Evolutionary conservation across 352 stramenopile species (phyloP), one percentile per base, ranked within the genome.

Genomic region (Albugo laibachii): DNA sequence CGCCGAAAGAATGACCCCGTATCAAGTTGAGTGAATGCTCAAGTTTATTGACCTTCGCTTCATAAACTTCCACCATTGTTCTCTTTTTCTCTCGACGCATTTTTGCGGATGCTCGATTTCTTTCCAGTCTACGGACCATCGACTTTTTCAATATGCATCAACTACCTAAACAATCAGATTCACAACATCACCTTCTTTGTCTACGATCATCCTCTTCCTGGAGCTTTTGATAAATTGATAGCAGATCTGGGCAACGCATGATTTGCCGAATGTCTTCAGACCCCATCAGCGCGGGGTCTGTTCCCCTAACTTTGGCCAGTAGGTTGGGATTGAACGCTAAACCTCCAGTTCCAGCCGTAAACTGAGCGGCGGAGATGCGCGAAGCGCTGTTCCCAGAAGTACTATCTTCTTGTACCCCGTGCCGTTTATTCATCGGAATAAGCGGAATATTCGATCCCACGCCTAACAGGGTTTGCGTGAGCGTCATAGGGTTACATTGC

Each of bases 61-160:
- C 78, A 52, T 87, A 92, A 16, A 74, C 88, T 52, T 92, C 78
- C 16, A 92, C 76, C 66, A 92, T 83, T 10, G 65, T 68, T 45
- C 87, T 88, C 60, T 92, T 92, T 59, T 91, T 91, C 46, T 88
- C 74, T 2, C 78, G 78, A 35, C 78, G 73, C 42, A 91, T 69
- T 45, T 74, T 63, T 13, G 78, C 78, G 3, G 78, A 88, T 14
- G 77, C 74, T 19, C 78, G 71, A 55, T 88, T 88, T 40, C 77
- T 70, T 36, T 88, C 78, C 21, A 92, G 53, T 10, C 62, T 64
- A 15, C 36, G 12, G 10, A 13, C 10, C 2, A 31, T 13, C 15
- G 1, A 18, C 19, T 31, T 36, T 31, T 14, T 19, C 2, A 36
- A 1, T 12, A 13, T 36, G 8, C 36, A 13, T 13, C 31, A 1